Conservation (phyloP, 768 basidiomycete species). For the Lepiota venenata region DNA sequence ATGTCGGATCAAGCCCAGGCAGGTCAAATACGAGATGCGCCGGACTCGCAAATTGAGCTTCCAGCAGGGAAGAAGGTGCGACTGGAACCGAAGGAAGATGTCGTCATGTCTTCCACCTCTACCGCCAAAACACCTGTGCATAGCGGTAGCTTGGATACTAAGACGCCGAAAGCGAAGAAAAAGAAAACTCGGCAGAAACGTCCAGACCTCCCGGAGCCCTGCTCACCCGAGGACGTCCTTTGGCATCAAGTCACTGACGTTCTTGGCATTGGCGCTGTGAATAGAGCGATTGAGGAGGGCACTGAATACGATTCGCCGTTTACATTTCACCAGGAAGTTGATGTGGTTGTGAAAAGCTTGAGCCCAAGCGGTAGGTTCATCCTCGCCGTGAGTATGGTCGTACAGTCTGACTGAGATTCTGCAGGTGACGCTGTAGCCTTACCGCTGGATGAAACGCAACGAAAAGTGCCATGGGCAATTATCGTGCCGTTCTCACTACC, state of each 20-base stretch:
- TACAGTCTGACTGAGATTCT: background rate
- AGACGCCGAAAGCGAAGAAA: constrained; percentile 14
- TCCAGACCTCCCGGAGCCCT: constrained; percentile 50
- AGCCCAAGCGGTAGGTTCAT: constrained; percentile 54
- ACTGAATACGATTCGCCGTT: constrained; percentile 60
- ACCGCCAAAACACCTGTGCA: background rate
- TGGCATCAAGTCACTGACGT: constrained; percentile 67
- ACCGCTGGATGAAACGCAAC: constrained; percentile 36
- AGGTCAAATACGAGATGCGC: constrained; percentile 1
- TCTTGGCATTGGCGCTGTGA: constrained; percentile 58
- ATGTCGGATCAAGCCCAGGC: constrained; percentile 2
- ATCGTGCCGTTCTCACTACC: constrained; percentile 84
- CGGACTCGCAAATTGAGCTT: constrained; percentile 4
- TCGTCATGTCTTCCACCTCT: background rate
- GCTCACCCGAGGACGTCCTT: constrained; percentile 72
- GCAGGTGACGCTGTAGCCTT: constrained; percentile 68
- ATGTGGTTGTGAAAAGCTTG: constrained; percentile 61
- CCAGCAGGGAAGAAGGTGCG: constrained; percentile 5
- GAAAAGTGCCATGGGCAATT: constrained; percentile 63
- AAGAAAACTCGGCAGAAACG: constrained; percentile 35
- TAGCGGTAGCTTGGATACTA: background rate
- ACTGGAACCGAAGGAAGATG: background rate
- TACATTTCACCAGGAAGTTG: constrained; percentile 55
- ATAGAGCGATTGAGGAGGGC: constrained; percentile 43
- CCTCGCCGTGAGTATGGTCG: background rate